A percentile compares a stretch with the other conserved stretches of the same genome.
These are phyloP conservation scores for Colletotrichum tabaci DNA, from an alignment of 2,329 filamentous ascomycete genomes.

Conservation along the genomic window DNA sequence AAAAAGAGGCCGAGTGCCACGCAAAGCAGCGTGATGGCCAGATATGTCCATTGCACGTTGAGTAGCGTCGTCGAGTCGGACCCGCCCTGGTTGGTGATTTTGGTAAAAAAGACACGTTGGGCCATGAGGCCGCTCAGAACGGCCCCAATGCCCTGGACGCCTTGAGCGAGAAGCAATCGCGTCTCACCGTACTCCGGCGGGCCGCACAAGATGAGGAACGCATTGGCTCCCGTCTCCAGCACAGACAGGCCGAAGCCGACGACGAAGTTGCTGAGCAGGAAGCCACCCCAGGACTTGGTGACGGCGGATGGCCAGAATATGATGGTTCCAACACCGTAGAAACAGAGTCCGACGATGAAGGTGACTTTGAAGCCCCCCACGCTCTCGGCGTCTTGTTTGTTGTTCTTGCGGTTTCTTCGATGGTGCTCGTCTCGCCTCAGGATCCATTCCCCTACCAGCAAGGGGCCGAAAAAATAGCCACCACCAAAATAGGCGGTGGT, in stretches of 20 bases:
- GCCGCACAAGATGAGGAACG: conserved; percentile 80
- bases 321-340: conserved; percentile 84
- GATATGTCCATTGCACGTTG: conserved; percentile 87
- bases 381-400: conserved; percentile 54
- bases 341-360: conserved; percentile 82
- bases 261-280: conserved; percentile 81
- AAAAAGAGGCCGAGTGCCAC: conserved; percentile 79
- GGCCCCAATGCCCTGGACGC: conserved; percentile 81
- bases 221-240: conserved; percentile 86
- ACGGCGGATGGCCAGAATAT: conserved; percentile 90
- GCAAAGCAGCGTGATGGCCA: conserved; percentile 84
- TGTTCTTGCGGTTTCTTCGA: conserved; percentile 56
- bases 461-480: conserved; percentile 78
- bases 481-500: conserved; percentile 80
- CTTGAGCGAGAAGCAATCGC: conserved; percentile 82
- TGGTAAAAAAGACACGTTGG: conserved; percentile 80
- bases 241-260: conserved; percentile 84
- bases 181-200: conserved; percentile 81
- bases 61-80: conserved; percentile 67
- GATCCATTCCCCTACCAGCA: conserved; percentile 79
- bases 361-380: conserved; percentile 82
- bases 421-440: conserved; percentile 77
- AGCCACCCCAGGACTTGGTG: conserved; percentile 81
- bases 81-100: conserved; percentile 59
- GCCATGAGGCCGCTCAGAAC: conserved; percentile 81